phyloP scores from a whole-genome alignment of 1,139 yeast species.

The Diutina rugosa region DNA sequence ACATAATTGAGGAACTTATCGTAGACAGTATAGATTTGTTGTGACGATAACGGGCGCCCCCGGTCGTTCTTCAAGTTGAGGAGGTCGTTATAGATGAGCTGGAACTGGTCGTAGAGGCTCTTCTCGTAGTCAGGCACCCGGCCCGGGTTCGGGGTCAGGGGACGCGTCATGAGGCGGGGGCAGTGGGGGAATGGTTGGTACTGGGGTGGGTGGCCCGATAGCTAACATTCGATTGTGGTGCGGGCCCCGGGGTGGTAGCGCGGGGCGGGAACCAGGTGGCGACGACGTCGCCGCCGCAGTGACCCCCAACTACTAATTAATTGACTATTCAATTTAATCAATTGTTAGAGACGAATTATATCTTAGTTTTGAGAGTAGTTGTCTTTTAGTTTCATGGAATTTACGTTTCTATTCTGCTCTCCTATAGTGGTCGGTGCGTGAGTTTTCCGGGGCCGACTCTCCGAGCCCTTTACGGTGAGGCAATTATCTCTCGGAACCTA shows the following conservation, averaged over 20 bases:
- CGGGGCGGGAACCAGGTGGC: neutral
- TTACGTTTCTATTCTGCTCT: too few relatives aligned
- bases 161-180: neutral
- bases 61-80: slow-evolving; percentile 54
- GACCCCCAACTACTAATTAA: too few relatives aligned
- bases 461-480: too few relatives aligned
- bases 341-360: too few relatives aligned
- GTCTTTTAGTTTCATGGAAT: too few relatives aligned
- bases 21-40: slow-evolving; percentile 45
- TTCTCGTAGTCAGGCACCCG: slow-evolving; percentile 29
- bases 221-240: neutral
- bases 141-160: neutral
- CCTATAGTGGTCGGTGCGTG: too few relatives aligned
- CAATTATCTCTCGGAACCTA: too few relatives aligned
- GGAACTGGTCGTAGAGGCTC: slow-evolving; percentile 32
- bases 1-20: slow-evolving; percentile 37
- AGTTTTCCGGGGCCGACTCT: too few relatives aligned
- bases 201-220: neutral
- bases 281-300: neutral
- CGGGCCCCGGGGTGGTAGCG: neutral
- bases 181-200: neutral
- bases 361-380: too few relatives aligned
- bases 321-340: too few relatives aligned
- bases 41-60: slow-evolving; percentile 47
- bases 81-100: slow-evolving; percentile 34